Evolutionary conservation across 2,329 filamentous ascomycete species (phyloP).

Genomic region (Periconia sp.): DNA sequence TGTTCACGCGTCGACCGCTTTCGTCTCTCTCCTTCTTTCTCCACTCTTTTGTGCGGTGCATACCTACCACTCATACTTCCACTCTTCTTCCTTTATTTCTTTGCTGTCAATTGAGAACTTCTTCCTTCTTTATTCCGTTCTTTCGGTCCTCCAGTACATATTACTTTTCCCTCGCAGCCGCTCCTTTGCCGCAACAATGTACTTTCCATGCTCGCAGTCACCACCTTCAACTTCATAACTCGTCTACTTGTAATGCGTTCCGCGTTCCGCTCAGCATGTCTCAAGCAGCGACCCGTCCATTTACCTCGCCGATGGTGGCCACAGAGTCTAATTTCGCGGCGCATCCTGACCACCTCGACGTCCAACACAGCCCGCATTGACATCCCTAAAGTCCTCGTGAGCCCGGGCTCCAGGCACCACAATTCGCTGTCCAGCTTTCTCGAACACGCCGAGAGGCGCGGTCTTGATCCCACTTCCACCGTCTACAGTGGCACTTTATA

Average conservation of each 20-base stretch:
- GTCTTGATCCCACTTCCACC: slow-evolving; percentile 58
- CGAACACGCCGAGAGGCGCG: slow-evolving; percentile 60
- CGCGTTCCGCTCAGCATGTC: slow-evolving; percentile 24
- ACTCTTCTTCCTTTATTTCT: background rate
- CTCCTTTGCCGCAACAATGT: slow-evolving; percentile 29
- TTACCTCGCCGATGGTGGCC: slow-evolving; percentile 21
- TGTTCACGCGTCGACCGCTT: slow-evolving; percentile 16
- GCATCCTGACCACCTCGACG: slow-evolving; percentile 30
- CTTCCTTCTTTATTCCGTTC: background rate
- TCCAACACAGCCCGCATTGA: slow-evolving; percentile 25
- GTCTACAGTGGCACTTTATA: slow-evolving; percentile 74
- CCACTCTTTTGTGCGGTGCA: background rate
- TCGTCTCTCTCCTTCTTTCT: slow-evolving; percentile 1
- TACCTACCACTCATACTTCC: background rate
- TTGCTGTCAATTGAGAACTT: background rate
- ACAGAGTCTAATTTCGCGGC: slow-evolving; percentile 26
- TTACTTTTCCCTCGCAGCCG: no score
- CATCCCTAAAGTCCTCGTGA: slow-evolving; percentile 28
- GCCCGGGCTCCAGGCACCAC: slow-evolving; percentile 52
- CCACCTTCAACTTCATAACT: background rate
- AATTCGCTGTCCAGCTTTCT: slow-evolving; percentile 66
- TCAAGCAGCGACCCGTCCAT: slow-evolving; percentile 19
- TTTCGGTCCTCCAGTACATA: no score
- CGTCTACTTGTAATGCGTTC: slow-evolving; percentile 28
- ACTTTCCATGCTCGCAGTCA: background rate